phyloP scores from a whole-genome alignment of 2,329 filamentous ascomycete genomes.

The Aureobasidium sp. region DNA sequence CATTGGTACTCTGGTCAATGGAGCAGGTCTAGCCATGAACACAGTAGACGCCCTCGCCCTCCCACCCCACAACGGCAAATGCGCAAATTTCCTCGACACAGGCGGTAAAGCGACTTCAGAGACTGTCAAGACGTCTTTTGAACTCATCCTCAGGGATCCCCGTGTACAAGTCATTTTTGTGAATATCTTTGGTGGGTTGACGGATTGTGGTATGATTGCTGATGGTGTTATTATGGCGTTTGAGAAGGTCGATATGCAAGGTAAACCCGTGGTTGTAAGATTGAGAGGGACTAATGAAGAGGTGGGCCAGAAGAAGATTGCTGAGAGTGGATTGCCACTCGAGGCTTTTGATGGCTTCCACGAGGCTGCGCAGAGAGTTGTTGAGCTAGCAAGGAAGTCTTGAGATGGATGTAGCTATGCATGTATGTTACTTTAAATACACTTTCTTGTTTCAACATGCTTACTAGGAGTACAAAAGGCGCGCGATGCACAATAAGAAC shows the following conservation, averaged over 20 bases:
- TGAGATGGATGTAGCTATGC: neutral
- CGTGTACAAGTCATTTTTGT: slow-evolving; percentile 67
- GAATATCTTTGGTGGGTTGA: slow-evolving; percentile 65
- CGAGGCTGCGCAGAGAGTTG: slow-evolving; percentile 60
- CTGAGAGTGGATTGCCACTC: slow-evolving; percentile 58
- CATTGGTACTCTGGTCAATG: slow-evolving; percentile 81
- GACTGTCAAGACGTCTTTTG: slow-evolving; percentile 71
- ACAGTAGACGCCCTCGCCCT: slow-evolving; percentile 71
- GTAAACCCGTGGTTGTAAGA: slow-evolving; percentile 66
- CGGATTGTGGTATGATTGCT: slow-evolving; percentile 75
- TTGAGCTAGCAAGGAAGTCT: slow-evolving; percentile 45
- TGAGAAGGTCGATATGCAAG: slow-evolving; percentile 51
- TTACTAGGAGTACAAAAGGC: too few relatives aligned
- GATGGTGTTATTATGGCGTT: slow-evolving; percentile 67
- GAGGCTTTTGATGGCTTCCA: slow-evolving; percentile 70
- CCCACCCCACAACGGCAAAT: slow-evolving; percentile 51
- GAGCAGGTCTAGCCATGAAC: slow-evolving; percentile 85
- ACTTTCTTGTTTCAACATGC: neutral
- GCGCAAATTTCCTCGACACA: slow-evolving; percentile 82
- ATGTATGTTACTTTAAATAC: neutral
- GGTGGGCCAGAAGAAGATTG: slow-evolving; percentile 61
- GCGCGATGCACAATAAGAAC: neutral
- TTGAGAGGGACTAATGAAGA: slow-evolving; percentile 69
- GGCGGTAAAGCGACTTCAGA: slow-evolving; percentile 80
- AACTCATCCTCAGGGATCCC: slow-evolving; percentile 62